These are phyloP conservation scores for Dendrobium nobile DNA, from an alignment of 106 monocot species.

Conservation along the genomic window DNA sequence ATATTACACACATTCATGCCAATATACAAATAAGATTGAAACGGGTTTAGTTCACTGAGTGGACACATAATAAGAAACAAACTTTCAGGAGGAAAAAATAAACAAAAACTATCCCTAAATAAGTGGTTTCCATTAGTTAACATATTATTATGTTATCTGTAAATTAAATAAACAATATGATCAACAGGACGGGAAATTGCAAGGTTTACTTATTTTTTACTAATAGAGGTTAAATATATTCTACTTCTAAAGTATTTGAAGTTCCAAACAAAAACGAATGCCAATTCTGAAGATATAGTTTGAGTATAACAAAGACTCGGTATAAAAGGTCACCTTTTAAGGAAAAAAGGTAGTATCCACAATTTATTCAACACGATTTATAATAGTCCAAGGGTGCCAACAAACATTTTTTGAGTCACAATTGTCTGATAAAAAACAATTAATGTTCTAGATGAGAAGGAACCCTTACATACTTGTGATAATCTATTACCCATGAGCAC, in stretches of 20 bases:
- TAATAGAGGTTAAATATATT: not conserved
- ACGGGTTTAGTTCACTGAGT: not conserved
- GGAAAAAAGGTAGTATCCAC: not conserved
- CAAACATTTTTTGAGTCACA: not conserved
- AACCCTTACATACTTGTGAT: slow-evolving; percentile 55
- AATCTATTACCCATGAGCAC: slow-evolving; percentile 89
- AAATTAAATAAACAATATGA: not conserved
- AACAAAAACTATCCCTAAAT: not conserved
- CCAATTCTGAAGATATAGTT: not conserved
- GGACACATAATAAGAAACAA: not conserved
- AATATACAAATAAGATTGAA: not conserved
- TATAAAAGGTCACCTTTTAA: not conserved
- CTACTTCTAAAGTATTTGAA: not conserved
- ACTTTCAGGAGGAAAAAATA: no score
- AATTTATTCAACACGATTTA: not conserved
- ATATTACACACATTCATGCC: not conserved
- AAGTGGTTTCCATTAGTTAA: not conserved
- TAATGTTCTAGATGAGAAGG: not conserved
- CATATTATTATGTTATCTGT: not conserved
- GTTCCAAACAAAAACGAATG: not conserved
- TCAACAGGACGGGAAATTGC: not conserved
- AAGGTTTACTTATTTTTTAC: not conserved
- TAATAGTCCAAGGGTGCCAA: not conserved
- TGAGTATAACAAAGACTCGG: not conserved
- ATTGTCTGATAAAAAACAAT: not conserved